Evolutionary conservation across 768 basidiomycete genomes (phyloP).

Genomic region (Tricholoma bakamatsutake): DNA sequence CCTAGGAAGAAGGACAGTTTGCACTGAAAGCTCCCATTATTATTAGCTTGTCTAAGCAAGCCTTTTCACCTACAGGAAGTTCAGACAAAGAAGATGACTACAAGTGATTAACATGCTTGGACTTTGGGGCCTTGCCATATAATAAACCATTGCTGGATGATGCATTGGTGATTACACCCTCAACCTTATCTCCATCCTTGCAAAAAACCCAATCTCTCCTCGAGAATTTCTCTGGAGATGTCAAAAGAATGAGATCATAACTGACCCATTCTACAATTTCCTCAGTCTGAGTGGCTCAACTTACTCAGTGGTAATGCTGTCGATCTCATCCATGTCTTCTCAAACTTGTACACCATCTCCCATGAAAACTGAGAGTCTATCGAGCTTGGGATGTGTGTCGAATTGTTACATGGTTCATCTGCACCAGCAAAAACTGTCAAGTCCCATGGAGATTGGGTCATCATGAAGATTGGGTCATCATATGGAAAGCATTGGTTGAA

Average conservation of each 20-base stretch:
- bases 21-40: too few species aligned
- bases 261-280: too few species aligned
- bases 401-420: neutral
- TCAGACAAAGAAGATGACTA: too few species aligned
- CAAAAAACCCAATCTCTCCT: neutral
- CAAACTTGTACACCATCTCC: neutral
- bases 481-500: neutral
- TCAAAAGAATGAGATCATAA: neutral
- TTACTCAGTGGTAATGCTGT: too few species aligned
- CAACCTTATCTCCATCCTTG: neutral
- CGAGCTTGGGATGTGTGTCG: neutral
- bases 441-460: neutral
- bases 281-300: too few species aligned
- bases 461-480: too few species aligned
- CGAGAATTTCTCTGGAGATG: neutral
- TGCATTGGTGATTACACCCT: too few species aligned
- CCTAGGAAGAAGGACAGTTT: too few species aligned
- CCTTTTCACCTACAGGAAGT: too few species aligned
- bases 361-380: neutral
- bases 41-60: too few species aligned
- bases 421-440: neutral
- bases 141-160: neutral
- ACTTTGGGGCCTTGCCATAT: neutral
- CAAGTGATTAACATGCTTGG: neutral
- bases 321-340: too few species aligned